A percentile compares a stretch with the other conserved stretches of the same genome.
These are phyloP conservation scores for Lophiostoma macrostomum DNA, from an alignment of 495 filamentous ascomycete genomes.

Conservation along the genomic window DNA sequence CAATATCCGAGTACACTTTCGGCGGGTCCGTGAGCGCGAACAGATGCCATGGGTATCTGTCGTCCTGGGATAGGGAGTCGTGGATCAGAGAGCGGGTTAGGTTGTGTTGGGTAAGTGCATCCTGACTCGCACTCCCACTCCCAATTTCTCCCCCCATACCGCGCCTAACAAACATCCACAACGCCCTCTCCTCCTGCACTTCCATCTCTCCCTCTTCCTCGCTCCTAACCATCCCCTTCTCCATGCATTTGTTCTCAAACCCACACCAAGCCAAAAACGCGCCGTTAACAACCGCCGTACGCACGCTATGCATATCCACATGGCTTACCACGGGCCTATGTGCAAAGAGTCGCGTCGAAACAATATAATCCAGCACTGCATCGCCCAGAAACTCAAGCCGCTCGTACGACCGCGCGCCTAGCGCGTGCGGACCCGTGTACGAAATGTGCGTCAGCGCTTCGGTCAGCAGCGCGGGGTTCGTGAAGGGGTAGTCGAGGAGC, in stretches of 20 bases:
- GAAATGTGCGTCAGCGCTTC: conserved; percentile 88
- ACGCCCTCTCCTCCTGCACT: no score
- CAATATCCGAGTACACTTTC: conserved; percentile 83
- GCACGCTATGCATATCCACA: conserved; percentile 68
- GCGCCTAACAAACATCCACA: conserved; percentile 78
- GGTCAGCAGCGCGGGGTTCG: conserved; percentile 63
- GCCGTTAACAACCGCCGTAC: conserved; percentile 75
- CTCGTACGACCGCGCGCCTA: conserved; percentile 71
- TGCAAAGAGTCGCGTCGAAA: conserved; percentile 55
- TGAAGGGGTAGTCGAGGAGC: conserved; percentile 69
- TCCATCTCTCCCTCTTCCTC: no score
- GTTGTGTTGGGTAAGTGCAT: conserved; percentile 48
- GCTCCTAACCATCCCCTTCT: no score
- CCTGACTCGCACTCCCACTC: no score
- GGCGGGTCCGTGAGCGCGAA: conserved; percentile 63
- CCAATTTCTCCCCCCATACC: no score
- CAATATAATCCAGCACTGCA: conserved; percentile 74
- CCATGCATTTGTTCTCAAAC: no score
- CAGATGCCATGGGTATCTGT: conserved; percentile 69
- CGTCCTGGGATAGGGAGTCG: conserved; percentile 46
- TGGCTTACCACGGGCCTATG: conserved; percentile 51
- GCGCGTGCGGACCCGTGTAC: conserved; percentile 44
- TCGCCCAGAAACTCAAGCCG: conserved; percentile 92
- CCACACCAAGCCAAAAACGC: conserved; percentile 82
- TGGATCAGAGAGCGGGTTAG: conserved; percentile 50